A percentile compares a stretch with the other conserved stretches of the same genome.
Conservation (phyloP, 2,329 filamentous ascomycete genomes). For the Diaporthe destruens region DNA sequence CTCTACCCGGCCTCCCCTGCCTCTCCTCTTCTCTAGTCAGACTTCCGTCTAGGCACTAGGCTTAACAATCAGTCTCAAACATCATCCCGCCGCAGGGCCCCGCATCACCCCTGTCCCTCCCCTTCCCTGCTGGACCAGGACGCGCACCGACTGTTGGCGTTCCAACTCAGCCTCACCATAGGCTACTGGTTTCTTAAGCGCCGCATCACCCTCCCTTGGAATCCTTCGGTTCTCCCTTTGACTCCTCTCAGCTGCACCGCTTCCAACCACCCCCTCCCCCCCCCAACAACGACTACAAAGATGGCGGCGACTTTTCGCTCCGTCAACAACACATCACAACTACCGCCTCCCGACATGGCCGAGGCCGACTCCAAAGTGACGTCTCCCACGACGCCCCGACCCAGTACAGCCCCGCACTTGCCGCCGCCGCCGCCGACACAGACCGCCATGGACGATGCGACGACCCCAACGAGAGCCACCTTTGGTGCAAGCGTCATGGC, state of each 20-base stretch:
- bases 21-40: constrained; percentile 39
- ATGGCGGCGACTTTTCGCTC: constrained; percentile 71
- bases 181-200: constrained; percentile 46
- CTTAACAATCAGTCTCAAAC: constrained; percentile 49
- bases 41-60: constrained; percentile 35
- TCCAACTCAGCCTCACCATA: constrained; percentile 50
- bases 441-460: constrained; percentile 58
- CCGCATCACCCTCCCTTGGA: constrained; percentile 43
- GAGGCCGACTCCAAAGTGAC: constrained; percentile 68
- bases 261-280: not conserved
- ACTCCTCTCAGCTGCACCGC: constrained; percentile 40
- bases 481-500: constrained; percentile 59
- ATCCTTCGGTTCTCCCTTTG: constrained; percentile 41
- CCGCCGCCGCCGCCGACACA: constrained; percentile 38
- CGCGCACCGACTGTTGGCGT: constrained; percentile 43
- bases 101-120: constrained; percentile 48
- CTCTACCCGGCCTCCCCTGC: constrained; percentile 32
- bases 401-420: constrained; percentile 50
- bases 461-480: constrained; percentile 74
- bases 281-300: constrained; percentile 41
- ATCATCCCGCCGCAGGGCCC: constrained; percentile 46
- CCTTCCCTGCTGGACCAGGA: constrained; percentile 36
- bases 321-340: constrained; percentile 69
- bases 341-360: constrained; percentile 58
- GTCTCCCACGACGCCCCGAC: constrained; percentile 50